Percentiles rank a stretch among this genome's conserved stretches.
phyloP scores from a whole-genome alignment of 108 stramenopile genomes.

The Craspedostauros australis region DNA sequence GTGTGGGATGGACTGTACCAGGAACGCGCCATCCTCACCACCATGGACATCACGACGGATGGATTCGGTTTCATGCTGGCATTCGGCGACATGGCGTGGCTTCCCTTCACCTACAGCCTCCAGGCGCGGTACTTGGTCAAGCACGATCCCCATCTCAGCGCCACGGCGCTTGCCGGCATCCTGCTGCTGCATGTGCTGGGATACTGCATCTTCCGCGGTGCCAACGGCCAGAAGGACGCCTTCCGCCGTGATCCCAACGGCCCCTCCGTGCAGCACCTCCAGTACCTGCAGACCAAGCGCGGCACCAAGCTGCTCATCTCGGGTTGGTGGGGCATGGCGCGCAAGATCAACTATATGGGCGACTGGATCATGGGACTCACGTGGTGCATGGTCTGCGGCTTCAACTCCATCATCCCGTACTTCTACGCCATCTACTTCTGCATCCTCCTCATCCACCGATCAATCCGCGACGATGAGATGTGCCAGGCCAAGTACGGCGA shows the following conservation, averaged over 20 bases:
- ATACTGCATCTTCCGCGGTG: conserved; percentile 87
- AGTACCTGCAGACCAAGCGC: conserved; percentile 73
- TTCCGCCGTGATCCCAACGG: conserved; percentile 88
- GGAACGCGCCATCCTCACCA: conserved; percentile 94
- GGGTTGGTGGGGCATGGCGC: conserved; percentile 98
- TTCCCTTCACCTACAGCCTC: conserved; percentile 93
- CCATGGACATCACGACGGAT: conserved; percentile 99
- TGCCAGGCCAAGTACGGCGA: conserved; percentile 94
- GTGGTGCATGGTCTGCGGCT: conserved; percentile 94
- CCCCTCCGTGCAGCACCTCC: conserved; percentile 47
- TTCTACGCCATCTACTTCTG: conserved; percentile 96
- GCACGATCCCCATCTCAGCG: conserved; percentile 77
- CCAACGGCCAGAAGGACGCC: conserved; percentile 92
- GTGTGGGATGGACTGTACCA: conserved; percentile 96
- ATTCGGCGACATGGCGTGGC: conserved; percentile 99
- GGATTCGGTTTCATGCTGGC: conserved; percentile 98
- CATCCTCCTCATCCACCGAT: conserved; percentile 92
- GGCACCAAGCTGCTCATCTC: conserved; percentile 85
- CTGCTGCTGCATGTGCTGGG: conserved; percentile 63
- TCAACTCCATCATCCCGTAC: conserved; percentile 86
- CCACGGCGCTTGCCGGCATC: conserved; percentile 37
- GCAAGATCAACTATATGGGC: conserved; percentile 99
- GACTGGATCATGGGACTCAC: conserved; percentile 98
- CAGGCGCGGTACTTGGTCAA: conserved; percentile 90
- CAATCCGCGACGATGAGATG: conserved; percentile 90